Conservation (phyloP, 2,329 filamentous ascomycete species). For the Verticillium longisporum region DNA sequence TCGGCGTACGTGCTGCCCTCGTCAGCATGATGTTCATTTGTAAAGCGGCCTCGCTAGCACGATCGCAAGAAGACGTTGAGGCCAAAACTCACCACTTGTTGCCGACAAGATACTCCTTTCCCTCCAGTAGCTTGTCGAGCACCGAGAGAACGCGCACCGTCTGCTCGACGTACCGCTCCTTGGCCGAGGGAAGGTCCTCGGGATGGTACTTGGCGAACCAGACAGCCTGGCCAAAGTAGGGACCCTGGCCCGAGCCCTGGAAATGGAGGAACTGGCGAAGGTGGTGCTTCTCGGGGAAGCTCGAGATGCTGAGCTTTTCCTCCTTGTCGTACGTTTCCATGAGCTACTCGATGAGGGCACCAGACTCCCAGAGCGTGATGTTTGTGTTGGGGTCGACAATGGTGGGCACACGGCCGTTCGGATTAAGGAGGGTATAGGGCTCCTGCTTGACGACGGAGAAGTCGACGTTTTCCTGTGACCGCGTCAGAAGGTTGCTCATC, state of each 20-base stretch:
- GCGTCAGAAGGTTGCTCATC: no score
- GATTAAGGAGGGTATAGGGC: slow-evolving; percentile 21
- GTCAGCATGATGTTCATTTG: background rate
- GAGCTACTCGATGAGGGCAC: slow-evolving; percentile 23
- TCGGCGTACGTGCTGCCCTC: slow-evolving; percentile 21
- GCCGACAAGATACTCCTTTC: slow-evolving; percentile 26
- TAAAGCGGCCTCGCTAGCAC: no score
- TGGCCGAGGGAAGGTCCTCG: slow-evolving; percentile 20
- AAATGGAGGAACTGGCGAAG: slow-evolving; percentile 5
- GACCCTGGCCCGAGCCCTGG: slow-evolving; percentile 19
- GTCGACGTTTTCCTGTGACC: slow-evolving; percentile 8
- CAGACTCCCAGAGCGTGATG: slow-evolving; percentile 21
- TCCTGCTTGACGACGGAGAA: slow-evolving; percentile 17
- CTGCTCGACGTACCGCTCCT: slow-evolving; percentile 22
- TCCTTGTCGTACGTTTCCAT: slow-evolving; percentile 21
- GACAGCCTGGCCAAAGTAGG: slow-evolving; percentile 33
- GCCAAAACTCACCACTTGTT: slow-evolving; percentile 20
- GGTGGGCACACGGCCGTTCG: slow-evolving; percentile 25
- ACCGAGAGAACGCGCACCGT: slow-evolving; percentile 21
- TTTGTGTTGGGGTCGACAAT: slow-evolving; percentile 26
- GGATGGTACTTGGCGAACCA: slow-evolving; percentile 26
- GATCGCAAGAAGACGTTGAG: background rate
- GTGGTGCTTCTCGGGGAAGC: slow-evolving; percentile 19
- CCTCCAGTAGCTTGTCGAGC: slow-evolving; percentile 23
- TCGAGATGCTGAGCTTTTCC: slow-evolving; percentile 17